phyloP scores from a whole-genome alignment of 805 yeast genomes.

The Yarrowia phangngaensis region DNA sequence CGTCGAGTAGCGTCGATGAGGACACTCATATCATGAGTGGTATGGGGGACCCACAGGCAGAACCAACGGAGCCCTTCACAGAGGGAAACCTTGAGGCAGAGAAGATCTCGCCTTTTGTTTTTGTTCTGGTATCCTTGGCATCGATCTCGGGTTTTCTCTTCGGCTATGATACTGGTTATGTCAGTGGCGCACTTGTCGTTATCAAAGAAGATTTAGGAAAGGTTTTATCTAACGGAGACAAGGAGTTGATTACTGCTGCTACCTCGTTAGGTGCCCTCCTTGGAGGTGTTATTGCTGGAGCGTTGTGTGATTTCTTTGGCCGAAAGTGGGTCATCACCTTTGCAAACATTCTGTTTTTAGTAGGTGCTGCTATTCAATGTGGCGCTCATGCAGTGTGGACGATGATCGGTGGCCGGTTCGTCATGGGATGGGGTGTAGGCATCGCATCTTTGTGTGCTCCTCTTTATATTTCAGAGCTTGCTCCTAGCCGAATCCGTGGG shows the following conservation, averaged over 20 bases:
- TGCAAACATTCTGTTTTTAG: conserved; percentile 74
- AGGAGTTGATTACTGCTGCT: conserved; percentile 88
- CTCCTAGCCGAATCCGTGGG: conserved; percentile 89
- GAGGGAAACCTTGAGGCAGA: conserved; percentile 35
- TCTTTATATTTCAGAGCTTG: conserved; percentile 82
- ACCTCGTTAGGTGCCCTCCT: conserved; percentile 90
- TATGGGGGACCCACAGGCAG: neutral
- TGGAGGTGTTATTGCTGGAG: conserved; percentile 74
- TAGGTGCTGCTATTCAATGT: conserved; percentile 83
- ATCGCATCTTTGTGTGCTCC: conserved; percentile 94
- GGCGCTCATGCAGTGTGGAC: conserved; percentile 79
- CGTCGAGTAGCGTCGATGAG: conserved; percentile 15
- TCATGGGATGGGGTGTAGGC: conserved; percentile 97
- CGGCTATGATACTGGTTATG: conserved; percentile 97
- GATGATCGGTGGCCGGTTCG: conserved; percentile 85
- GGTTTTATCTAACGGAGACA: conserved; percentile 65
- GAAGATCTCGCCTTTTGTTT: conserved; percentile 51
- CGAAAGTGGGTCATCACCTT: conserved; percentile 79
- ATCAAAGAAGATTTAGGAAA: conserved; percentile 69
- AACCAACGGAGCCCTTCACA: neutral
- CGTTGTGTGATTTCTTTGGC: conserved; percentile 76
- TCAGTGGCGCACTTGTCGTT: conserved; percentile 86
- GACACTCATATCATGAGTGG: conserved; percentile 23
- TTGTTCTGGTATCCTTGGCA: conserved; percentile 61
- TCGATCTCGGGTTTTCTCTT: conserved; percentile 95